Evolutionary conservation across 768 basidiomycete species (phyloP).

Genomic region (Lentinula aciculospora): DNA sequence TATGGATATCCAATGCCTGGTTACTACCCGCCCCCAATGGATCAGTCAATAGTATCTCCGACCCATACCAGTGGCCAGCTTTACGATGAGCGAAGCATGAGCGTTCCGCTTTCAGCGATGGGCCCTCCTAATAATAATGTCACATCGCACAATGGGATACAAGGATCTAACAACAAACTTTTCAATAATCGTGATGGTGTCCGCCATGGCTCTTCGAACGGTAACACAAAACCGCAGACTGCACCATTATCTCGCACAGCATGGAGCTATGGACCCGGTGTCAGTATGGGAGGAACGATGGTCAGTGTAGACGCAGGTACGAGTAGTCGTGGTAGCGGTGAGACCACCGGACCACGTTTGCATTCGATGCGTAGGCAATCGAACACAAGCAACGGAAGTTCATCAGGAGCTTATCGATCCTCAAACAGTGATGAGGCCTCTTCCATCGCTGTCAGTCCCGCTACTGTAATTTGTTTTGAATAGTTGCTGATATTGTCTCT

Average conservation of each 20-base stretch:
- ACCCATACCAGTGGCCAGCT: constrained; percentile 15
- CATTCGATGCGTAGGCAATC: constrained; percentile 49
- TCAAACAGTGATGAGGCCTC: constrained; percentile 65
- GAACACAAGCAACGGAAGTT: constrained; percentile 39
- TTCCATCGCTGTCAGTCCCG: constrained; percentile 63
- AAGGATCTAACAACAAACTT: constrained; percentile 8
- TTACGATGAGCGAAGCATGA: constrained; percentile 20
- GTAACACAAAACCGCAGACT: background rate
- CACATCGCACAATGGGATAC: background rate
- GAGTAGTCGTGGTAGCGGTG: constrained; percentile 22
- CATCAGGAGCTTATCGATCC: constrained; percentile 51
- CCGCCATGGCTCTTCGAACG: background rate
- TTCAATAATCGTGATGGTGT: constrained; percentile 12
- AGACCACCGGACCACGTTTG: constrained; percentile 62
- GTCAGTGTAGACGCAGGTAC: constrained; percentile 19
- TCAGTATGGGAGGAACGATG: constrained; percentile 40
- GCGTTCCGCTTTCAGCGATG: constrained; percentile 14
- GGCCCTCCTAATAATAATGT: background rate
- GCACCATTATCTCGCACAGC: constrained; percentile 39
- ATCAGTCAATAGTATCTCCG: constrained; percentile 18
- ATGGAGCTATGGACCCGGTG: constrained; percentile 72
- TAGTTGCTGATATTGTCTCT: constrained; percentile 8
- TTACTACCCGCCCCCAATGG: constrained; percentile 27
- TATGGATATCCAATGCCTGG: constrained; percentile 28
- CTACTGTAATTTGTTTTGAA: constrained; percentile 5